These are phyloP conservation scores for Kwoniella shivajii DNA, from an alignment of 1,284 basidiomycete genomes.

Conservation along the genomic window DNA sequence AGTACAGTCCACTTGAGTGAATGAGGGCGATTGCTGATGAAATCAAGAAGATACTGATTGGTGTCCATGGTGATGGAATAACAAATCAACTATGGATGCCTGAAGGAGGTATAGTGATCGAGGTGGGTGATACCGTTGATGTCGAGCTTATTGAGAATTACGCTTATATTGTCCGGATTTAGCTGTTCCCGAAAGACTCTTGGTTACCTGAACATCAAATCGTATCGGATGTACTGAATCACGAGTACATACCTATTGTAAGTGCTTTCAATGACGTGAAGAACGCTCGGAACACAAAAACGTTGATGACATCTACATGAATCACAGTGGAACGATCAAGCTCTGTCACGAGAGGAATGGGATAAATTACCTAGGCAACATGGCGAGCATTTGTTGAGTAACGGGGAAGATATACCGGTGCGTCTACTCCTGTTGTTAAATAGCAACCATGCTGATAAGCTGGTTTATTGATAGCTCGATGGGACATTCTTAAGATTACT, in stretches of 20 bases:
- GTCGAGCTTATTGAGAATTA: neutral
- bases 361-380: constrained; percentile 21
- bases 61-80: constrained; percentile 29
- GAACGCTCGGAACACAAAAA: too few species aligned
- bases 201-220: constrained; percentile 28
- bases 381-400: constrained; percentile 15
- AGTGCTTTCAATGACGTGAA: too few species aligned
- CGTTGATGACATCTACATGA: too few species aligned
- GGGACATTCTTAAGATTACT: constrained; percentile 12
- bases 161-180: neutral
- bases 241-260: constrained; percentile 28
- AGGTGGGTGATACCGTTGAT: constrained; percentile 20
- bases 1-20: too few species aligned
- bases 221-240: constrained; percentile 25
- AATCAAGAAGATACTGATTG: constrained; percentile 25
- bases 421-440: neutral
- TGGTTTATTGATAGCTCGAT: constrained; percentile 7
- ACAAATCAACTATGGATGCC: constrained; percentile 37
- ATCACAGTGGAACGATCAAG: constrained; percentile 22
- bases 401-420: constrained; percentile 25
- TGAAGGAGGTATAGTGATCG: constrained; percentile 24
- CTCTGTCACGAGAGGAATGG: constrained; percentile 24
- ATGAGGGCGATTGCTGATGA: too few species aligned
- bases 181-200: constrained; percentile 28
- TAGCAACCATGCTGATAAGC: neutral